Evolutionary conservation across 1,284 basidiomycete genomes (phyloP).

Genomic region (Sporisorium exsertum): DNA sequence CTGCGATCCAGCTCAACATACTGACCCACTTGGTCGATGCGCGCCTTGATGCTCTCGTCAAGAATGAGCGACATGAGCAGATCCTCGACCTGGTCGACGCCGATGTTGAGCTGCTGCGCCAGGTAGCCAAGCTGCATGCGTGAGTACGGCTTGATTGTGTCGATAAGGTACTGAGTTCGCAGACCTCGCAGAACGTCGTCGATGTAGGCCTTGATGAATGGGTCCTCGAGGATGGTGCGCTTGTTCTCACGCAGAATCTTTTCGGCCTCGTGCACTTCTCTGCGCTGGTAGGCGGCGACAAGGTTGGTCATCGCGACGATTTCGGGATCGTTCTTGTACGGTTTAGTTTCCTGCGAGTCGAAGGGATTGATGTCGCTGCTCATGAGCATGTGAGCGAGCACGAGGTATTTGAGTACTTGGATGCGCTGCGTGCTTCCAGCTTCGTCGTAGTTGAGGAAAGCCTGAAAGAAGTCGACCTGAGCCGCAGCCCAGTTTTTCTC

Average conservation of each 20-base stretch:
- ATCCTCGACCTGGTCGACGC: slow-evolving; percentile 87
- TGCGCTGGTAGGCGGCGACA: slow-evolving; percentile 92
- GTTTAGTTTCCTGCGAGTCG: slow-evolving; percentile 99
- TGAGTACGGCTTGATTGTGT: slow-evolving; percentile 96
- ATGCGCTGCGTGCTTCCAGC: slow-evolving; percentile 95
- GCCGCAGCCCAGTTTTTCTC: slow-evolving; percentile 97
- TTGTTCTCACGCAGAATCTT: slow-evolving; percentile 92
- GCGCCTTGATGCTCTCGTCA: slow-evolving; percentile 92
- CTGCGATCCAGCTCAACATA: slow-evolving; percentile 82
- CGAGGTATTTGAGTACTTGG: slow-evolving; percentile 97
- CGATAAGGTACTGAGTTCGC: slow-evolving; percentile 94
- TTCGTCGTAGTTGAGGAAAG: slow-evolving; percentile 98
- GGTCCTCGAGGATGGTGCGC: slow-evolving; percentile 92
- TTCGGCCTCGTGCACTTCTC: slow-evolving; percentile 95
- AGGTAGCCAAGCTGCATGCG: slow-evolving; percentile 80
- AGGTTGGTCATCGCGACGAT: slow-evolving; percentile 98
- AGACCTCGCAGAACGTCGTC: slow-evolving; percentile 92
- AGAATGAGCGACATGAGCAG: slow-evolving; percentile 92
- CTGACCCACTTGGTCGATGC: slow-evolving; percentile 94
- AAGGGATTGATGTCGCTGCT: slow-evolving; percentile 99
- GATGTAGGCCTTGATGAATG: slow-evolving; percentile 92
- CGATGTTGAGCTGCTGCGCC: slow-evolving; percentile 87
- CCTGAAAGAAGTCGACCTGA: slow-evolving; percentile 97
- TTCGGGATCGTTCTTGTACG: slow-evolving; percentile 96
- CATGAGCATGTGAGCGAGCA: slow-evolving; percentile 97